A percentile compares a stretch with the other conserved stretches of the same genome.
Conservation (phyloP, 2,329 filamentous ascomycete genomes). For the Mycocentrospora acerina region DNA sequence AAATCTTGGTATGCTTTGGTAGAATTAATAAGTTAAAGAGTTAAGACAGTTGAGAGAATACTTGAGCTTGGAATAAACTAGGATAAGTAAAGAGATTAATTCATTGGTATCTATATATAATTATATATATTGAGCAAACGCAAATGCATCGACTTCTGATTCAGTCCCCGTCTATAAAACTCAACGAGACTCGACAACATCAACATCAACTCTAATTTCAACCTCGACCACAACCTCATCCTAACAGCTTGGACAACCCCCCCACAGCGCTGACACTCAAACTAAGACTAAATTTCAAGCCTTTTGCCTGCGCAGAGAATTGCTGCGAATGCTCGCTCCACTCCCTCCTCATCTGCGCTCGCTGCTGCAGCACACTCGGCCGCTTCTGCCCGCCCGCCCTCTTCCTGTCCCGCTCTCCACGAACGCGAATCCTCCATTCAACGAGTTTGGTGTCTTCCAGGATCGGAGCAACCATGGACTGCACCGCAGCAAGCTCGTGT, state of each 20-base stretch:
- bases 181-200: no score
- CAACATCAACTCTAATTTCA: no score
- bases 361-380: constrained; percentile 20
- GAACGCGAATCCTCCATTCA: constrained; percentile 4
- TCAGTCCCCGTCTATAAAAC: no score
- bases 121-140: no score
- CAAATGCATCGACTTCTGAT: no score
- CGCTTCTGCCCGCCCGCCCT: constrained; percentile 4
- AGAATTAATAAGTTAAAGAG: no score
- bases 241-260: constrained; percentile 25
- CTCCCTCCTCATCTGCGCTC: constrained; percentile 25
- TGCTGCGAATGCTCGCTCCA: constrained; percentile 30
- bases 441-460: constrained; percentile 16
- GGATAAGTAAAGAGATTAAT: no score
- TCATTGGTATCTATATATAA: no score
- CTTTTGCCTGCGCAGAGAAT: constrained; percentile 26
- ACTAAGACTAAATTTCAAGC: constrained; percentile 32
- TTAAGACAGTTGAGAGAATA: no score
- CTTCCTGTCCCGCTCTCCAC: constrained; percentile 1
- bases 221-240: no score
- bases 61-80: no score
- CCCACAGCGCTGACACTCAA: constrained; percentile 26
- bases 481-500: constrained; percentile 19
- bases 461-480: constrained; percentile 21
- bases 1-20: no score